A percentile compares a stretch with the other conserved stretches of the same genome.
Evolutionary conservation across 75 land plant species (phyloP).

Genomic region (Picea glauca): DNA sequence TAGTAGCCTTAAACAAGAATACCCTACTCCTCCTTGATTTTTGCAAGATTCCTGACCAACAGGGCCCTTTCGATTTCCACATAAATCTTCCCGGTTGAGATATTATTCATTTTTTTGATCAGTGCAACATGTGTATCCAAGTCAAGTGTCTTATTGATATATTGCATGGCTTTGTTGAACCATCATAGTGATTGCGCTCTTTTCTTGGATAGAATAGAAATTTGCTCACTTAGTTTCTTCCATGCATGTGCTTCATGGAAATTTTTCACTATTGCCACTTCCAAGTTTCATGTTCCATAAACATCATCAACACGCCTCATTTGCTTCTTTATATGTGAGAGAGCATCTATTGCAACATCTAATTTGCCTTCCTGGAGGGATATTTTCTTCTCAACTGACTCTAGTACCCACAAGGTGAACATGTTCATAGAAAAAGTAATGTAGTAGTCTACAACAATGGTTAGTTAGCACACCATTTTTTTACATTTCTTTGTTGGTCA

Average conservation of each 20-base stretch:
- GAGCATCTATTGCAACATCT: slow-evolving; percentile 56
- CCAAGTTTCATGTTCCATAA: slow-evolving; percentile 76
- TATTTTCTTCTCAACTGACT: too few species aligned
- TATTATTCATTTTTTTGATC: slow-evolving; percentile 85
- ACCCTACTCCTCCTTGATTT: slow-evolving; percentile 95
- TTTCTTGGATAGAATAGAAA: too few species aligned
- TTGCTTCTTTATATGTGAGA: slow-evolving; percentile 80
- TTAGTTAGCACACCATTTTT: too few species aligned
- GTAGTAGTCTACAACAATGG: too few species aligned
- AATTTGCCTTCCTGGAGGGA: slow-evolving; percentile 39
- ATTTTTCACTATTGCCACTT: neutral
- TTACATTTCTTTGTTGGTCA: too few species aligned
- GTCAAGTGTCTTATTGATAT: slow-evolving; percentile 89
- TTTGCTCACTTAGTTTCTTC: too few species aligned
- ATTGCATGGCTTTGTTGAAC: slow-evolving; percentile 97
- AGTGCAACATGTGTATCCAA: slow-evolving; percentile 80
- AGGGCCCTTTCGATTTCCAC: slow-evolving; percentile 96
- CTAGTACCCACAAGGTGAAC: too few species aligned
- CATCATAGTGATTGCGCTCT: slow-evolving; percentile 90
- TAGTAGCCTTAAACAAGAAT: slow-evolving; percentile 91
- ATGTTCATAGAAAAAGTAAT: too few species aligned
- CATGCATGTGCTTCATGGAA: too few species aligned
- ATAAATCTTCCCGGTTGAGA: slow-evolving; percentile 99
- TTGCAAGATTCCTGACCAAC: slow-evolving; percentile 81
- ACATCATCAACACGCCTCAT: slow-evolving; percentile 82